Evolutionary conservation across 805 yeast genomes (phyloP), one percentile per base, ranked within the genome.

Genomic region (Lachancea sp.): DNA sequence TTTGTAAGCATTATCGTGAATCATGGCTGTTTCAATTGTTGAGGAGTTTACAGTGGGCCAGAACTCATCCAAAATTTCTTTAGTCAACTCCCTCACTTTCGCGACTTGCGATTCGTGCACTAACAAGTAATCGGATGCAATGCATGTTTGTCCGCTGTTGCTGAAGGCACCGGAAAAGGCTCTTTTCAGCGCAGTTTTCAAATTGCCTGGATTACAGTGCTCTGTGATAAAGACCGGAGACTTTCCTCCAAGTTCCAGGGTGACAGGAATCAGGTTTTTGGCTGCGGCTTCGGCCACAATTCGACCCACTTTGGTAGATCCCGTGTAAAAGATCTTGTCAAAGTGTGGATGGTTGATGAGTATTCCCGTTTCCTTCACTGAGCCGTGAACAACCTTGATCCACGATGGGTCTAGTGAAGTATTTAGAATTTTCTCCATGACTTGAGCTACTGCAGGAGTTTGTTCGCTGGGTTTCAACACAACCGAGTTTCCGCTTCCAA

Each of bases 191-290:
- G 76, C 72, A 1, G 67, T 62, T 9, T 65, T 57, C 31, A 79
- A 54, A 46, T 77, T 71, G n/a, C 54, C 59, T 46, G 71, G 69
- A 12, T 67, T 67, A 41, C 73, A 66, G 50, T 69, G 70, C 38
- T 68, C 73, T 42, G 88, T 74, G 10, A 90, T 68, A 54, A 89
- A 74, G 1, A 78, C 85, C 0, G 98, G 98, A 7, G 91, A 82
- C 63, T 91, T 91, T 4, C 98, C 98, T 44, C 98, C 97, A 37
- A 90, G 71, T 66, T 90, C 98, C 49, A 90, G 72, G 8, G 85
- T 66, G 10, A 75, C 75, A 0, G 97, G 97, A 1, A 95, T 87
- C 53, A 90, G 71, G 17, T 77, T 75, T 65, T 85, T 79, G n/a
- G 91, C 93, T 1, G 97, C 96, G 37, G 85, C 84, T 48, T 71